Conservation (phyloP, 2,329 filamentous ascomycete genomes). For the Epichloe sp. region DNA sequence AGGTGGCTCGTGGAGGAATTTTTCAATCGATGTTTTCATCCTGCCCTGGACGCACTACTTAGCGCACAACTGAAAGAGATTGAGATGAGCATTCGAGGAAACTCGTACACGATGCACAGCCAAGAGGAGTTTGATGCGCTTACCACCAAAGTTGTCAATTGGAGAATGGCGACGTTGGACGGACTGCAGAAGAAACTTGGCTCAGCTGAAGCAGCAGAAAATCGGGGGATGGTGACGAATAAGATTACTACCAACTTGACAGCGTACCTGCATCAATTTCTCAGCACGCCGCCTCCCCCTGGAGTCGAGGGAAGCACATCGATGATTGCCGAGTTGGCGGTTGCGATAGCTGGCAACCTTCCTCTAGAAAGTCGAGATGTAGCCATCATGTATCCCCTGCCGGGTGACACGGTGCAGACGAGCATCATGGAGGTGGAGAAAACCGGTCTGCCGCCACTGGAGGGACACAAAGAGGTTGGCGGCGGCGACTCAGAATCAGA, state of each 20-base stretch:
- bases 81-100: slow-evolving; percentile 73
- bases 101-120: slow-evolving; percentile 59
- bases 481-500: slow-evolving; percentile 15
- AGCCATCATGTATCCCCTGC: slow-evolving; percentile 70
- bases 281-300: slow-evolving; percentile 66
- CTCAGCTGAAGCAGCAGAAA: slow-evolving; percentile 49
- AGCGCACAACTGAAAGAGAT: slow-evolving; percentile 73
- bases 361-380: slow-evolving; percentile 88
- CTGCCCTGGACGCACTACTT: slow-evolving; percentile 62
- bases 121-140: slow-evolving; percentile 84
- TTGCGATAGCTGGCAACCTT: slow-evolving; percentile 74
- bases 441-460: slow-evolving; percentile 47
- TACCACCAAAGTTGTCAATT: slow-evolving; percentile 76
- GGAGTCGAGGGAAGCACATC: slow-evolving; percentile 79
- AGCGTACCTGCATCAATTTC: slow-evolving; percentile 55
- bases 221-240: slow-evolving; percentile 56
- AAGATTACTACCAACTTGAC: slow-evolving; percentile 56
- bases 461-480: slow-evolving; percentile 27
- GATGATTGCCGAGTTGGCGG: slow-evolving; percentile 85
- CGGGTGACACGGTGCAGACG: slow-evolving; percentile 55
- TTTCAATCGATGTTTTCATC: slow-evolving; percentile 87
- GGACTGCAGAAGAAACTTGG: slow-evolving; percentile 64
- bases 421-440: slow-evolving; percentile 84
- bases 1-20: slow-evolving; percentile 85
- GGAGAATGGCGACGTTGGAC: slow-evolving; percentile 87